Percentiles rank a stretch among this genome's conserved stretches.
phyloP scores from a whole-genome alignment of 208 protist species.

The Trypanosomatidae sp. region DNA sequence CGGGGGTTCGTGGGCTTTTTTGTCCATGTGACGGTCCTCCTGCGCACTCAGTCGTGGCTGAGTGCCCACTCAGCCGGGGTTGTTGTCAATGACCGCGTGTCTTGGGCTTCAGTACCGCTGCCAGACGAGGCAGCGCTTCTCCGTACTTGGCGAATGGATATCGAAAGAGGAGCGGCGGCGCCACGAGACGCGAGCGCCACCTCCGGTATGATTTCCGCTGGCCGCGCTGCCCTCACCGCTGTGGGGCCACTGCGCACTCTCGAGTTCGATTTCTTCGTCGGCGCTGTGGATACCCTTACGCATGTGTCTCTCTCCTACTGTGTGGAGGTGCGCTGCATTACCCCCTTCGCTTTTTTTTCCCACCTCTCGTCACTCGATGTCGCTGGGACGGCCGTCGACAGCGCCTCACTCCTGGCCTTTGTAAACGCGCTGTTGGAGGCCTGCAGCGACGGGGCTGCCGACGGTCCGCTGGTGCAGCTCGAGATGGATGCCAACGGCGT shows the following conservation, averaged over 20 bases:
- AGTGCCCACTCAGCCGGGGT: not conserved
- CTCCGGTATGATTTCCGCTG: not conserved
- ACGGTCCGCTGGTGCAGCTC: slow-evolving; percentile 1
- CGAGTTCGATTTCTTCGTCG: slow-evolving; percentile 9
- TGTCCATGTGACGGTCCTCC: not conserved
- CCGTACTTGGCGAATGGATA: slow-evolving; percentile 9
- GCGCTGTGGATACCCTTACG: slow-evolving; percentile 2
- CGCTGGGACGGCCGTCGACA: slow-evolving; percentile 32
- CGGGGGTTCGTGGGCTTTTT: slow-evolving; percentile 25
- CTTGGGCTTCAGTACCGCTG: not conserved
- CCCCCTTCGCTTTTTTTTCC: slow-evolving; percentile 21
- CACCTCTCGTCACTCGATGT: slow-evolving; percentile 19
- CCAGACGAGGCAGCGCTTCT: slow-evolving; percentile 22
- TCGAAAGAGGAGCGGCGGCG: not conserved
- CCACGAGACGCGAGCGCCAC: not conserved
- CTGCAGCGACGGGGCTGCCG: slow-evolving; percentile 1
- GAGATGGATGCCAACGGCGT: not conserved
- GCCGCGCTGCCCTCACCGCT: not conserved
- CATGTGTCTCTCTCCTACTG: slow-evolving; percentile 26
- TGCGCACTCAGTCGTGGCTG: slow-evolving; percentile 1
- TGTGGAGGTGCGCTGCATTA: slow-evolving; percentile 28
- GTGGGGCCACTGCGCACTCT: not conserved
- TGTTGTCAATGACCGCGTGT: not conserved
- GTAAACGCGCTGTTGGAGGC: slow-evolving; percentile 22
- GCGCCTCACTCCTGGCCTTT: slow-evolving; percentile 25